Evolutionary conservation across 2,329 filamentous ascomycete species (phyloP), one percentile per base, ranked within the genome.

Genomic region (Madurella fahalii): DNA sequence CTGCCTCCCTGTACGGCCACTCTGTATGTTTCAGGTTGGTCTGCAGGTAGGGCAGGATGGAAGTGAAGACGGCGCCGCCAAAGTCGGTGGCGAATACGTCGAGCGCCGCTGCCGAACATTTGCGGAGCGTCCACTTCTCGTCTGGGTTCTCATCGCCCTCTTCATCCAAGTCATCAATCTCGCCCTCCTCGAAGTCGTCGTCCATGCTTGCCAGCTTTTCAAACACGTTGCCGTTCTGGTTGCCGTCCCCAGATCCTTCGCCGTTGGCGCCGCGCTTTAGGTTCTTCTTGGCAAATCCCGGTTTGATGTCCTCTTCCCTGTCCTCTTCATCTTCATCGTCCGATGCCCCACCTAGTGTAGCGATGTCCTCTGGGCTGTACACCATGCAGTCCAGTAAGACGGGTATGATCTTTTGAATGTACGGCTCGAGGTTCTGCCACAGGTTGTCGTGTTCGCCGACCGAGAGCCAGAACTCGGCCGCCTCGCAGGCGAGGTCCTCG

Each of bases 401-500:
- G 0, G 94, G 94, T 31, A 99, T 87, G 60, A 97, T 93, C 69
- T 89, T 89, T 61, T 81, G 73, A 53, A 97, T 82, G 67, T 89
- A 89, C 0, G 91, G 91, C 9, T 81, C 84, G 44, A 99, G 77
- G 0, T 84, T 81, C 61, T 84, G 80, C 75, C 90, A 90, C 50
- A 97, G 75, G 56, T 87, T 82, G 41, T 89, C 82, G 67, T 96
- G 90, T 69, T 96, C 94, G 57, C 91, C 92, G 17, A 95, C 86
- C 40, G 90, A 90, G 43, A 99, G 82, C 91, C 95, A 99, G 68
- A 99, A 99, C 70, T 99, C 94, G 5, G 94, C 91, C 9, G 94
- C 94, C 69, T 99, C 94, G 61, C 95, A 85, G 39, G 93, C 91
- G 55, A 99, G 78, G 41, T 97, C 91, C 52, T 92, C 86, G 61